These are phyloP conservation scores for Amaranthus cruentus DNA, from an alignment of 148 eudicot genomes.

Conservation along the genomic window DNA sequence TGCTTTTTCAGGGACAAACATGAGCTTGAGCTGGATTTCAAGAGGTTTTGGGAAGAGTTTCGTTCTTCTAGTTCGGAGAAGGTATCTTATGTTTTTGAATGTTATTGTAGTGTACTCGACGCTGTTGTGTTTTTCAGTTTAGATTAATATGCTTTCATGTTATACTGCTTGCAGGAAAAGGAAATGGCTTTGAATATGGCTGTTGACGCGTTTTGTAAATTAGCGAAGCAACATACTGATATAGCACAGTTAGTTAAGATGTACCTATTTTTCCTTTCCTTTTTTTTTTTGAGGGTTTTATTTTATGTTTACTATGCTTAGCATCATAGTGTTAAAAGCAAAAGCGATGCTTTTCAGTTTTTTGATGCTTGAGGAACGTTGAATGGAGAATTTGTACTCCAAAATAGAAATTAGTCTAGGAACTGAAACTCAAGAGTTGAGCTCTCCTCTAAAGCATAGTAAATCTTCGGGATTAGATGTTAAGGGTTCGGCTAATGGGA, in stretches of 20 bases:
- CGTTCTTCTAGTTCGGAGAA: conserved; percentile 92
- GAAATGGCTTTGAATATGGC: conserved; percentile 92
- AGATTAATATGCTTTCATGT: conserved; percentile 13
- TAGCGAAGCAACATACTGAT: conserved; percentile 79
- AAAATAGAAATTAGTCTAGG: not conserved
- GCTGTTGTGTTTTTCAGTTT: not conserved
- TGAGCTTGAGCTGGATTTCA: conserved; percentile 93
- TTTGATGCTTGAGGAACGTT: not conserved
- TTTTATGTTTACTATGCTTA: not conserved
- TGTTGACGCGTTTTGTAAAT: conserved; percentile 95
- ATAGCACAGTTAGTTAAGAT: conserved; percentile 85
- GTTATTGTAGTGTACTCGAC: conserved; percentile 1
- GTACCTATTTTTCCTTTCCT: conserved; percentile 24
- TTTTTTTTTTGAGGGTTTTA: not conserved
- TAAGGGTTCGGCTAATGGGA: not conserved
- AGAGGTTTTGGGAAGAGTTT: conserved; percentile 95
- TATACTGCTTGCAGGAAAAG: conserved; percentile 75
- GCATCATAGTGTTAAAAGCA: not conserved
- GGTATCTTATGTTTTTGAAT: conserved; percentile 31
- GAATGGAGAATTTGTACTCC: not conserved
- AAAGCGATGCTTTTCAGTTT: not conserved
- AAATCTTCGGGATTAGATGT: not conserved
- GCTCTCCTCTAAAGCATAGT: not conserved
- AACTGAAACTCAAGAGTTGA: not conserved
- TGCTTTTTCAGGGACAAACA: conserved; percentile 56